Base-by-base conservation (phyloP, 1,284 basidiomycete genomes). In the Porodaedalea pini region DNA sequence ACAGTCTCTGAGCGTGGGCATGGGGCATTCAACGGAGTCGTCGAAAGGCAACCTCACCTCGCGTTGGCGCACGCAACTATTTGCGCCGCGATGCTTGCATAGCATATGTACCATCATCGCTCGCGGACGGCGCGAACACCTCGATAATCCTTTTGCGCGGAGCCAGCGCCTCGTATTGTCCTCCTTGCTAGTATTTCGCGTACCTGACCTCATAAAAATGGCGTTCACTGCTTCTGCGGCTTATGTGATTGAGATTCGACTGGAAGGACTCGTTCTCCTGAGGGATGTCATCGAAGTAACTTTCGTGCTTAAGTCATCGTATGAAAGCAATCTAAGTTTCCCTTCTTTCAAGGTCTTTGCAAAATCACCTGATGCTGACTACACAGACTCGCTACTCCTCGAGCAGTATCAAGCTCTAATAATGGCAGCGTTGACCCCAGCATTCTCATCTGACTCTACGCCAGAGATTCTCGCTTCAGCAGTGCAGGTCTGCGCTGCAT, bases 331-430 rank as follows among this genome's bases (percentile, higher is more conserved):
- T 60, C 48, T 56, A 23, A n/a, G n/a, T n/a, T 13, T 40, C 32
- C 40, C 19, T 17, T 39, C 34, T 52, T 32, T 41, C 19, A 58
- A 95, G 90, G 83, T 86, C 54, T 99, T 98, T 71, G 83, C 92
- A 2, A 73, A 78, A 23, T 85, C 92, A 2, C 91, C 91, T 1
- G 97, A 99, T 72, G 91, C 94, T 1, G 94, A 95, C 60, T 98
- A 94, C 66, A 88, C 92, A 44, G 92, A 93, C 61, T 85, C 92
- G 0, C 76, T 95, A 2, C 76, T 99, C 1, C 79, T 99, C n/a
- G 96, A 99, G 69, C 97, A 99, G 70, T 92, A 98, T 70, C 96
- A 99, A 73, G 97, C 97, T 0, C 96, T 97, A 0, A 97, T 99
- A 59, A 96, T 95, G 1, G 94, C 97, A 2, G 97, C 97, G 0